phyloP scores from a whole-genome alignment of 140 eudicot species.

The Flaveria floridana region DNA sequence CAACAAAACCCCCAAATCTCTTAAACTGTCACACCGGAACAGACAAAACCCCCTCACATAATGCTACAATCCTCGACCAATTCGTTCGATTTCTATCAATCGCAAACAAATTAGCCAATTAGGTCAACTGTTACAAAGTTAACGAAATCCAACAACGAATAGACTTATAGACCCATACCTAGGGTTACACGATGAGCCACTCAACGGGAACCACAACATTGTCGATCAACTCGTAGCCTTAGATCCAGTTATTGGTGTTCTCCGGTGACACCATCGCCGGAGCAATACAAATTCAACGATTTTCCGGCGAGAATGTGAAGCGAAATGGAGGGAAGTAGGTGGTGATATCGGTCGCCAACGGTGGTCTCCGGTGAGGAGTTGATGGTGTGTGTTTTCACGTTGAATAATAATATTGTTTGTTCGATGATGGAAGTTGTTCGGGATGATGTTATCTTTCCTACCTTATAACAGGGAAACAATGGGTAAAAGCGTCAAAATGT shows the following conservation, averaged over 20 bases:
- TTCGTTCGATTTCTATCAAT: background rate
- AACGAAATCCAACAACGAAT: background rate
- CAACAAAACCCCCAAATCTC: background rate
- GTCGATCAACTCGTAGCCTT: conserved; percentile 52
- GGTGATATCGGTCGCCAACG: background rate
- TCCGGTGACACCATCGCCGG: conserved; percentile 66
- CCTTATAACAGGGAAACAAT: no score
- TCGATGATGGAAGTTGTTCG: no score
- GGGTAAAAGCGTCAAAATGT: no score
- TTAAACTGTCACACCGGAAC: background rate
- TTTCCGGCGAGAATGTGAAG: background rate
- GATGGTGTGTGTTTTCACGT: no score
- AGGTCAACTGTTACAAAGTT: conserved; percentile 11
- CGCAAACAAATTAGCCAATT: background rate
- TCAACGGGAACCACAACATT: conserved; percentile 57
- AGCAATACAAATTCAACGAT: background rate
- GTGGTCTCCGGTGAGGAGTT: background rate
- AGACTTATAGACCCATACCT: conserved; percentile 45
- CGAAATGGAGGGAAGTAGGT: background rate
- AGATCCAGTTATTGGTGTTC: conserved; percentile 67
- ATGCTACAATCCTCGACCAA: background rate
- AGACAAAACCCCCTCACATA: conserved; percentile 13
- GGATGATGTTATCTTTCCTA: no score
- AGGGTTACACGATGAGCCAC: conserved; percentile 39
- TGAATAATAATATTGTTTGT: no score